phyloP scores from a whole-genome alignment of 768 basidiomycete species.

The Chiua virens region DNA sequence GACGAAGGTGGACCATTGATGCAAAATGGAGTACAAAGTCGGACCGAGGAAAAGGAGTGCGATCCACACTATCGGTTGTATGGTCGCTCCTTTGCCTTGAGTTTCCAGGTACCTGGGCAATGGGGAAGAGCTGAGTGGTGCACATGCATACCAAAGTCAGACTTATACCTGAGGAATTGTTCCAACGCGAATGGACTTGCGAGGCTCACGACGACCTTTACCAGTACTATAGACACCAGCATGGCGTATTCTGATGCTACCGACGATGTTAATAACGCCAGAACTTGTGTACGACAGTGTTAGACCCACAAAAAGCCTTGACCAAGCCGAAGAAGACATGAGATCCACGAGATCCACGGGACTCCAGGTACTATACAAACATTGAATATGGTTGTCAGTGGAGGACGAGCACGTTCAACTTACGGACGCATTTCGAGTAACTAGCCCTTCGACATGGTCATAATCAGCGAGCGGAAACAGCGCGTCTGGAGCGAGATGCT shows the following conservation, averaged over 20 bases:
- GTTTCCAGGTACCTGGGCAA: slow-evolving; percentile 51
- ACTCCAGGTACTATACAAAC: neutral
- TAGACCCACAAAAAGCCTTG: slow-evolving; percentile 6
- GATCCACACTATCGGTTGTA: slow-evolving; percentile 75
- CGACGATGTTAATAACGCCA: neutral
- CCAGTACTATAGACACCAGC: neutral
- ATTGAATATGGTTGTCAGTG: neutral
- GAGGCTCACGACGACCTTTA: slow-evolving; percentile 1
- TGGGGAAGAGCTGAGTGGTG: too few species aligned
- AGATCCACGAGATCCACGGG: neutral
- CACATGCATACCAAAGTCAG: neutral
- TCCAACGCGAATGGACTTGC: slow-evolving; percentile 7
- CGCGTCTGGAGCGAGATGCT: slow-evolving; percentile 42
- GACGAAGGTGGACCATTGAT: slow-evolving; percentile 53
- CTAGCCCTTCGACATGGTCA: slow-evolving; percentile 34
- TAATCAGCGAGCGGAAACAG: slow-evolving; percentile 54
- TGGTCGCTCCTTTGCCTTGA: slow-evolving; percentile 42
- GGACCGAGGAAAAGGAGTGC: slow-evolving; percentile 49
- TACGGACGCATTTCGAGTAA: slow-evolving; percentile 31
- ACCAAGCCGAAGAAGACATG: slow-evolving; percentile 3
- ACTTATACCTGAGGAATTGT: slow-evolving; percentile 5
- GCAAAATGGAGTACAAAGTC: slow-evolving; percentile 38
- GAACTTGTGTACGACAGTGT: neutral
- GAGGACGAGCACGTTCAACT: slow-evolving; percentile 6
- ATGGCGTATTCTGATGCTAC: slow-evolving; percentile 3